Evolutionary conservation across 1,139 yeast genomes (phyloP).

Genomic region (Blastobotrys aristatus): DNA sequence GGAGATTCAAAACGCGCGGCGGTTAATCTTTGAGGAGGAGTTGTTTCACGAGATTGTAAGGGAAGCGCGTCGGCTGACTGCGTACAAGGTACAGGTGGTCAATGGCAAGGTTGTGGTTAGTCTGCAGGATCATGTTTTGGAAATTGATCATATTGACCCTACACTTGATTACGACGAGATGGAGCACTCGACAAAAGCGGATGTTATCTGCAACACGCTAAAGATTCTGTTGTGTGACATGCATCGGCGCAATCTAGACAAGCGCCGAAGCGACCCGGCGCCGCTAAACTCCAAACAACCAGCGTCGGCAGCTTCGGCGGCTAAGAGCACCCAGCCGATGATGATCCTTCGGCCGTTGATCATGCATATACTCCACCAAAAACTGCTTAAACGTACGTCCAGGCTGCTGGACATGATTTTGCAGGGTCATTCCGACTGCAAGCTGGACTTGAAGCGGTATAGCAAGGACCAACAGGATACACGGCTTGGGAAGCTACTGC

Average conservation of each 20-base stretch:
- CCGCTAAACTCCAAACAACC: constrained; percentile 30
- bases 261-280: constrained; percentile 35
- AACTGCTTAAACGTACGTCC: constrained; percentile 42
- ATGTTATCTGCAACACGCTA: constrained; percentile 47
- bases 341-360: constrained; percentile 57
- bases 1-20: constrained; percentile 44
- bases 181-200: constrained; percentile 39
- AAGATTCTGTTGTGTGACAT: constrained; percentile 59
- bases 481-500: constrained; percentile 28
- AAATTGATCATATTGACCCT: constrained; percentile 54
- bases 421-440: constrained; percentile 28
- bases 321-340: constrained; percentile 41
- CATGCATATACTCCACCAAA: constrained; percentile 63
- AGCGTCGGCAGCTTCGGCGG: constrained; percentile 10
- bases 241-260: constrained; percentile 48
- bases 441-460: constrained; percentile 17
- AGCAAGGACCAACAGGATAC: constrained; percentile 14
- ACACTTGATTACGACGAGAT: constrained; percentile 18
- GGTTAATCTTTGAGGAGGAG: constrained; percentile 81
- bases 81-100: constrained; percentile 65
- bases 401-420: constrained; percentile 42
- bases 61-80: constrained; percentile 69
- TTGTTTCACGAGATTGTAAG: constrained; percentile 62
- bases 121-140: constrained; percentile 60
- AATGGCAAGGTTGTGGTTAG: constrained; percentile 62